These are phyloP conservation scores for Aspergillus wentii DNA, from an alignment of 495 filamentous ascomycete genomes.

Conservation along the genomic window DNA sequence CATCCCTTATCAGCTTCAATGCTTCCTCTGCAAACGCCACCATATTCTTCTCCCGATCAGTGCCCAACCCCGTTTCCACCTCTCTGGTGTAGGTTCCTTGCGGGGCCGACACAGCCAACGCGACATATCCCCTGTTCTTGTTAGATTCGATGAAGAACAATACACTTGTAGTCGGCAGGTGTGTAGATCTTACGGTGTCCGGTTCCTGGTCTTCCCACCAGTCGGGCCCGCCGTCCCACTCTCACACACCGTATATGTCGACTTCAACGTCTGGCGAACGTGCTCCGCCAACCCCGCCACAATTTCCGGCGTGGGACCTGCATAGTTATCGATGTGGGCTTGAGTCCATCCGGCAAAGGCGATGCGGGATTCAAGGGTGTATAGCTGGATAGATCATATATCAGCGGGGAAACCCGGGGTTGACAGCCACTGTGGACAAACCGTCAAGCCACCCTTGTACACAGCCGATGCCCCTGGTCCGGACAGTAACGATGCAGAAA, in stretches of 20 bases:
- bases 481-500: slow-evolving; percentile 50
- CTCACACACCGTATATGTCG: slow-evolving; percentile 54
- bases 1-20: slow-evolving; percentile 51
- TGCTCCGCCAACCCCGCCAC: slow-evolving; percentile 51
- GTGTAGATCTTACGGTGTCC: slow-evolving; percentile 43
- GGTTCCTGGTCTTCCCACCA: slow-evolving; percentile 50
- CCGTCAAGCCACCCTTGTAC: slow-evolving; percentile 57
- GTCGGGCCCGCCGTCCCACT: slow-evolving; percentile 61
- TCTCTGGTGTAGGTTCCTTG: slow-evolving; percentile 46
- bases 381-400: slow-evolving; percentile 30
- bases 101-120: slow-evolving; percentile 48
- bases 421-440: slow-evolving; percentile 11
- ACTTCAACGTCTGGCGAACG: slow-evolving; percentile 43
- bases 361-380: slow-evolving; percentile 56
- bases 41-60: slow-evolving; percentile 55
- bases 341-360: slow-evolving; percentile 58
- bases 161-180: not conserved
- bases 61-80: slow-evolving; percentile 47
- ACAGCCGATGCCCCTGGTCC: slow-evolving; percentile 49
- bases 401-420: not conserved
- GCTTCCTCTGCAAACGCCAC: slow-evolving; percentile 53
- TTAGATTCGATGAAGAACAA: not conserved
- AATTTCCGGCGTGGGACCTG: slow-evolving; percentile 52
- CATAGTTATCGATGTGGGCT: slow-evolving; percentile 43
- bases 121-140: slow-evolving; percentile 58